phyloP scores from a whole-genome alignment of 164 flowering plant genomes.

The Vitis riparia region DNA sequence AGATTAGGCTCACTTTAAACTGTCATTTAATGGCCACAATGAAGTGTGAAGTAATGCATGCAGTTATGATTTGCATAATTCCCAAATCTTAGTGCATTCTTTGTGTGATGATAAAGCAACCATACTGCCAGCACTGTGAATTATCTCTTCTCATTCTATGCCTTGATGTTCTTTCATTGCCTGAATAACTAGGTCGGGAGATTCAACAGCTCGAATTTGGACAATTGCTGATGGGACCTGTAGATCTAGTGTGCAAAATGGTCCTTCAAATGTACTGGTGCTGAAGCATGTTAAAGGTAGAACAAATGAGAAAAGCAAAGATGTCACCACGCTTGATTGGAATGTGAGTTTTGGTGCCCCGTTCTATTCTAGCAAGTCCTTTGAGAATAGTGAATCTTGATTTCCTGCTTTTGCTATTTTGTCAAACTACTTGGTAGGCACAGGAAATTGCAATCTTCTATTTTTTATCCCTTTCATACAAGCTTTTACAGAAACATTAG shows the following conservation, averaged over 20 bases:
- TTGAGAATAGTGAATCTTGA: not conserved
- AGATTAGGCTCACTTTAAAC: too few relatives aligned
- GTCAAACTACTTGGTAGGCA: too few relatives aligned
- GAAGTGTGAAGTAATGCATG: too few relatives aligned
- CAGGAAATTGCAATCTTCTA: too few relatives aligned
- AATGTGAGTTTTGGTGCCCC: constrained; percentile 62
- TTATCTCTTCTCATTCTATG: not conserved
- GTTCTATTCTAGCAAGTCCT: not conserved
- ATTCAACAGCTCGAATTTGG: constrained; percentile 98
- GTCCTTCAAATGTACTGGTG: constrained; percentile 59
- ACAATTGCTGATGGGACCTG: constrained; percentile 63
- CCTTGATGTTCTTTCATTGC: constrained; percentile 1
- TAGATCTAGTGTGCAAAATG: constrained; percentile 45
- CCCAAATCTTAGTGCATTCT: too few relatives aligned
- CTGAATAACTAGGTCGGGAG: constrained; percentile 72
- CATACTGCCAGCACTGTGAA: not conserved
- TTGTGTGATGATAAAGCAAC: too few relatives aligned
- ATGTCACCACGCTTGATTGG: constrained; percentile 98
- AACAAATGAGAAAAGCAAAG: constrained; percentile 87
- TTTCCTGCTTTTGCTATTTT: not conserved
- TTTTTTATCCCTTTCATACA: too few relatives aligned
- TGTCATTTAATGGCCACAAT: too few relatives aligned
- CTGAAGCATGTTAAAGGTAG: constrained; percentile 87
- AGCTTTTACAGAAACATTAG: too few relatives aligned
- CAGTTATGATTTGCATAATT: too few relatives aligned